Conservation (phyloP, 306 rosid species). For the Sphenostylis stenocarpa region DNA sequence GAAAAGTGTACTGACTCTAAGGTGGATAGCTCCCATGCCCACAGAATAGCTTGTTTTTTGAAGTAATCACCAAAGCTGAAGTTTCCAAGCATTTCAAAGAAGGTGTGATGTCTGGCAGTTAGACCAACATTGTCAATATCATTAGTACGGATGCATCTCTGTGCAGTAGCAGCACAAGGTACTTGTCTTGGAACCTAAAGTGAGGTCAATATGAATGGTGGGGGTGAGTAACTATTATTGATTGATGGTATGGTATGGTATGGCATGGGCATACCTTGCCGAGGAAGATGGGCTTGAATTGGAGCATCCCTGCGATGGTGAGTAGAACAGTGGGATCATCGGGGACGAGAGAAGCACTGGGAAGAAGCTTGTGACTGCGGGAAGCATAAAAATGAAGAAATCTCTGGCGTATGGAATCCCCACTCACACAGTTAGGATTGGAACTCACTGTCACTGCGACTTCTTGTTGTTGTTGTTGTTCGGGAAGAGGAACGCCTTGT, state of each 20-base stretch:
- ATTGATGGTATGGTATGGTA: background rate
- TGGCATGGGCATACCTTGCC: conserved; percentile 59
- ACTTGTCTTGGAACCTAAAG: conserved; percentile 63
- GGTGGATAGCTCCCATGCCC: conserved; percentile 98
- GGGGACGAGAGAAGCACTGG: conserved; percentile 89
- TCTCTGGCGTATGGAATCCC: conserved; percentile 69
- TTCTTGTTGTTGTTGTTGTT: background rate
- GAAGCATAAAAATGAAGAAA: conserved; percentile 80
- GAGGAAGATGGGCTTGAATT: conserved; percentile 88
- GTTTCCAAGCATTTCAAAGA: conserved; percentile 98
- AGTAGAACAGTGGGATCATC: conserved; percentile 90
- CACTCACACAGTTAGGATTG: conserved; percentile 47
- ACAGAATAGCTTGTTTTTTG: conserved; percentile 84
- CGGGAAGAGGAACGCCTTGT: conserved; percentile 46
- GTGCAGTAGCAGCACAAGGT: conserved; percentile 82
- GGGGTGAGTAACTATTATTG: background rate
- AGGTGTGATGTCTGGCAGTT: conserved; percentile 85
- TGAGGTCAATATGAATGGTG: background rate
- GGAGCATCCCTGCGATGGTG: conserved; percentile 99
- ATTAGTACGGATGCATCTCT: conserved; percentile 89
- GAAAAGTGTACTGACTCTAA: conserved; percentile 58
- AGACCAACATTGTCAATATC: conserved; percentile 89
- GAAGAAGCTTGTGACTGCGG: conserved; percentile 82
- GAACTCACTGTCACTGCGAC: background rate
- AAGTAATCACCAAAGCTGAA: conserved; percentile 98